Conservation (phyloP, 2,329 filamentous ascomycete genomes). For the Rhytidhysteron rufulum region DNA sequence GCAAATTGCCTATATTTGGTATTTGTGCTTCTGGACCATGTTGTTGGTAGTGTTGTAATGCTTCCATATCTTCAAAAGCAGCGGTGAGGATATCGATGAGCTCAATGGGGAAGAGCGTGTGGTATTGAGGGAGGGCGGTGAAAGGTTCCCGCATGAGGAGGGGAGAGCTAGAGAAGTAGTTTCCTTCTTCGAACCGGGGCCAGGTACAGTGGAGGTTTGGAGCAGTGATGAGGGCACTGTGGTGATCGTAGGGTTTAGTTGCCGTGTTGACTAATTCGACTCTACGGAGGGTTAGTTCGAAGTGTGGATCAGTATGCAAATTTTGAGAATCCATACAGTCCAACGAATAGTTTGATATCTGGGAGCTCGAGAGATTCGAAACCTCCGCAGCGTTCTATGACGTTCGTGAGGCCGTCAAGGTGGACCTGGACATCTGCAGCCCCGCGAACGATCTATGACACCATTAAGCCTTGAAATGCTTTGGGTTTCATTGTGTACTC, state of each 20-base stretch:
- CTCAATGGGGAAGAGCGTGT: background rate
- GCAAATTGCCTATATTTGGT: background rate
- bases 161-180: slow-evolving; percentile 2
- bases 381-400: background rate
- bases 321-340: background rate
- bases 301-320: background rate
- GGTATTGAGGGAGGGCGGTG: background rate
- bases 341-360: background rate
- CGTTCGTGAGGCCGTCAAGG: background rate
- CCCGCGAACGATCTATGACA: background rate
- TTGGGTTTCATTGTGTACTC: background rate
- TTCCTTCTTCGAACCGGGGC: background rate
- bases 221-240: no score
- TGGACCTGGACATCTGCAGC: background rate
- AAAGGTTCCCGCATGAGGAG: background rate
- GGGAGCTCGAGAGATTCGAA: background rate
- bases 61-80: background rate
- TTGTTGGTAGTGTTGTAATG: background rate
- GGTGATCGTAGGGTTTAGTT: background rate
- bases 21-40: background rate
- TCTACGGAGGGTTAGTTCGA: background rate
- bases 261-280: background rate
- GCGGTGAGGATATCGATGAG: slow-evolving; percentile 1
- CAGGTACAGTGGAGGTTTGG: background rate
- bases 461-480: background rate